Evolutionary conservation across 306 rosid genomes (phyloP), one percentile per base, ranked within the genome.

Genomic region (Glycine latifolia): DNA sequence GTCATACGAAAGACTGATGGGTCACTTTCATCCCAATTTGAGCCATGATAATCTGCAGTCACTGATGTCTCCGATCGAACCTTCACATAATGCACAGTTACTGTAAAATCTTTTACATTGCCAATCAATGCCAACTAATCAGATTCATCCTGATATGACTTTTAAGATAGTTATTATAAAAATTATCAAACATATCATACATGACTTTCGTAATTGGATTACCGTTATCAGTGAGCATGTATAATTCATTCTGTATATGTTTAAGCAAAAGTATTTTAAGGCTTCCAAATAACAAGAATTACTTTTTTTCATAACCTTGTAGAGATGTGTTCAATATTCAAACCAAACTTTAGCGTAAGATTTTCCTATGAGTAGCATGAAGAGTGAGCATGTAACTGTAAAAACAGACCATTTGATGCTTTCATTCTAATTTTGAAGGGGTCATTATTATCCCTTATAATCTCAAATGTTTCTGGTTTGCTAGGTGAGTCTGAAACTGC

Each of bases 1-100:
- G 3, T 83, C 68, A 83, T 26, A 10, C 5, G 48, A 65, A 91
- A 91, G n/a, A 88, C 89, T 0, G 96, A 89, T 13, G 92, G 93
- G 56, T 89, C 80, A 52, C 31, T 58, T 15, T 89, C 89, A 13
- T 80, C 87, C 93, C 96, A 91, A 39, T 66, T 86, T 1, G 83
- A 20, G 31, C 82, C 91, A 62, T 47, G 35, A 84, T 85, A 91
- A 75, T 89, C 87, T 56, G 91, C 90, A 31, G 86, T 89, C 44
- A 83, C 86, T 15, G 13, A 5, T 8, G 87, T 68, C 54, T 84
- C 90, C 0, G 87, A 86, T 77, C 44, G 67, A 59, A 73, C 93
- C 93, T 89, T 46, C 69, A 62, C 72, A 26, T 26, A 67, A 31
- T 0, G 33, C 58, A 76, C 66, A 10, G 39, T 35, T 35, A 35